A percentile compares a stretch with the other conserved stretches of the same genome.
phyloP scores from a whole-genome alignment of 176 grass and related monocot genomes.

The Paspalum notatum region DNA sequence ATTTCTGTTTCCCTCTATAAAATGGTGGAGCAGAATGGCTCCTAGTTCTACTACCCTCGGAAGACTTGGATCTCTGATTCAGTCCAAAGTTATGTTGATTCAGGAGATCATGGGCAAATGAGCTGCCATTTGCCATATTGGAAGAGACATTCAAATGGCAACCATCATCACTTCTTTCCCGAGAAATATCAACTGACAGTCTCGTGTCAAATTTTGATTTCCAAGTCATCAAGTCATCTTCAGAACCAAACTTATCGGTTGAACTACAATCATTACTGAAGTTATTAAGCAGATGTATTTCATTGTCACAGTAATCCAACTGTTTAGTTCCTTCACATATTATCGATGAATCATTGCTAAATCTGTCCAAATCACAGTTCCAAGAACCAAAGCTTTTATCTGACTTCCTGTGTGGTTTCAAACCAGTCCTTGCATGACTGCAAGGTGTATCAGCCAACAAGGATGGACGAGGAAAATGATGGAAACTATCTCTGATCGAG shows the following conservation, averaged over 20 bases:
- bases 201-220: conserved; percentile 42
- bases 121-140: conserved; percentile 27
- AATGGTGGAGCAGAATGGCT: conserved; percentile 87
- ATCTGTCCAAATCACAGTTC: conserved; percentile 37
- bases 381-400: conserved; percentile 38
- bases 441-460: conserved; percentile 40
- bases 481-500: conserved; percentile 33
- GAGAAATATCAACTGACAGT: conserved; percentile 46
- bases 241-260: conserved; percentile 26
- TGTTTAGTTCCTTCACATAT: conserved; percentile 49
- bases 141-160: conserved; percentile 22
- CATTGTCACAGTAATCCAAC: conserved; percentile 29
- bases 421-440: conserved; percentile 32
- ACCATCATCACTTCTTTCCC: conserved; percentile 38
- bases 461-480: conserved; percentile 45
- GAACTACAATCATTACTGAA: conserved; percentile 34
- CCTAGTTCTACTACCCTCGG: conserved; percentile 56
- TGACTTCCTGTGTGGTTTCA: conserved; percentile 27
- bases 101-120: conserved; percentile 33
- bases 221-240: conserved; percentile 45
- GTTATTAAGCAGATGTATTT: conserved; percentile 33
- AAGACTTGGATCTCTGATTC: conserved; percentile 33
- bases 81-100: conserved; percentile 46
- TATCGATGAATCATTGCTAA: conserved; percentile 39
- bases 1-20: conserved; percentile 80